Evolutionary conservation across 1,284 basidiomycete genomes (phyloP).

Genomic region (Schizophyllum commune): DNA sequence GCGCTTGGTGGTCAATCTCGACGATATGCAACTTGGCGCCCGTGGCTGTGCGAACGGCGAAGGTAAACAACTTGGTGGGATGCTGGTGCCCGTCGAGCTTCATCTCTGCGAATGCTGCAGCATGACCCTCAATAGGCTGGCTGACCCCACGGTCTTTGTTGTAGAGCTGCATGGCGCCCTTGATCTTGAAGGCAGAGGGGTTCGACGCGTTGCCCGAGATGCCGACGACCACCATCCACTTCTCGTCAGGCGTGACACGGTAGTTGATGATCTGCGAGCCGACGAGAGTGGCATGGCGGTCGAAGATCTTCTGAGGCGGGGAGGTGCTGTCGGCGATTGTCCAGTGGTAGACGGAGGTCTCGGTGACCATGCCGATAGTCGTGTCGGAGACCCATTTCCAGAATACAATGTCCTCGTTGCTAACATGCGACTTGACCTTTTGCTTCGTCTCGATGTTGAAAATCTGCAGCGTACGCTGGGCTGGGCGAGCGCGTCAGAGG

Average conservation of each 20-base stretch:
- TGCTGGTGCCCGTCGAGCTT: slow-evolving; percentile 82
- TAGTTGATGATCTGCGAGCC: slow-evolving; percentile 99
- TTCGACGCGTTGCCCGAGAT: slow-evolving; percentile 92
- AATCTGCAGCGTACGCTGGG: slow-evolving; percentile 91
- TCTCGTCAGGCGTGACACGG: slow-evolving; percentile 85
- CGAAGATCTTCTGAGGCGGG: slow-evolving; percentile 87
- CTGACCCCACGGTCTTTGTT: slow-evolving; percentile 89
- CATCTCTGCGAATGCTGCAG: slow-evolving; percentile 91
- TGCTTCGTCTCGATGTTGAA: slow-evolving; percentile 98
- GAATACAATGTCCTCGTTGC: slow-evolving; percentile 93
- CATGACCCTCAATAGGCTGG: slow-evolving; percentile 98
- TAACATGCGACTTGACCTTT: slow-evolving; percentile 95
- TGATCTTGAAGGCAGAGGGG: slow-evolving; percentile 94
- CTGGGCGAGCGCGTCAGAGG: slow-evolving; percentile 32
- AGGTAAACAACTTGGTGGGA: slow-evolving; percentile 90
- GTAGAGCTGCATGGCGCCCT: slow-evolving; percentile 95
- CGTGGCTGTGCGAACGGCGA: slow-evolving; percentile 90
- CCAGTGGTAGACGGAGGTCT: slow-evolving; percentile 94
- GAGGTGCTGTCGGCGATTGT: slow-evolving; percentile 68
- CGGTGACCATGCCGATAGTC: slow-evolving; percentile 93
- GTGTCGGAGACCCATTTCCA: slow-evolving; percentile 98
- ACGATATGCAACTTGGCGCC: slow-evolving; percentile 99
- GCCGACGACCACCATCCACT: slow-evolving; percentile 96
- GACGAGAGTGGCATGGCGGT: slow-evolving; percentile 91
- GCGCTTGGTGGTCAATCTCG: slow-evolving; percentile 94